These are phyloP conservation scores for Acer yangbiense DNA, from an alignment of 345 rosid species.

Conservation along the genomic window DNA sequence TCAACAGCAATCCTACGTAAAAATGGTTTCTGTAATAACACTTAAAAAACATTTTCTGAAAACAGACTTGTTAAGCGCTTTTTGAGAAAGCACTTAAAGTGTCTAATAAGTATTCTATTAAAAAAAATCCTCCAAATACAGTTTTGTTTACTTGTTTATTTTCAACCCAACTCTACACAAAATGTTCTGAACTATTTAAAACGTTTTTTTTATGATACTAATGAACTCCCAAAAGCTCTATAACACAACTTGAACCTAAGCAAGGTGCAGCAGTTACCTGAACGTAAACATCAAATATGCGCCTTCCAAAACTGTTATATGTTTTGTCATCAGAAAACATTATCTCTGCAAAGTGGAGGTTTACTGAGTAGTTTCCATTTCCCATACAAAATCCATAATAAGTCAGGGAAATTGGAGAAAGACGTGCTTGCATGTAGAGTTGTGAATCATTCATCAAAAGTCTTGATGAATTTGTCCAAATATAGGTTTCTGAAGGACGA, in stretches of 20 bases:
- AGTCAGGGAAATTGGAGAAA: conserved; percentile 50
- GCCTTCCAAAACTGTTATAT: conserved; percentile 53
- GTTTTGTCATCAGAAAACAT: conserved; percentile 41
- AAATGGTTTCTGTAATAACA: neutral
- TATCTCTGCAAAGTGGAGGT: conserved; percentile 82
- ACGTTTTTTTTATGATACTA: no score
- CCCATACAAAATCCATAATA: conserved; percentile 52
- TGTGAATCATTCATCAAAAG: conserved; percentile 20
- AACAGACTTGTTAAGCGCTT: neutral
- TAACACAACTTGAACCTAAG: neutral
- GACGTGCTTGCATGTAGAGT: conserved; percentile 43
- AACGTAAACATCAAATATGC: conserved; percentile 63
- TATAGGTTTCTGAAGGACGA: neutral
- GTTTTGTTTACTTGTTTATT: no score
- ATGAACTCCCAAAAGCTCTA: no score
- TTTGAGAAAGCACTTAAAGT: neutral
- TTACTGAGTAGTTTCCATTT: conserved; percentile 51
- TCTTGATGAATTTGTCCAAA: conserved; percentile 16
- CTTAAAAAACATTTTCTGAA: neutral
- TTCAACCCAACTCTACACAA: neutral
- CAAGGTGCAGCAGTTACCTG: conserved; percentile 44
- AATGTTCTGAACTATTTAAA: no score
- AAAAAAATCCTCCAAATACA: no score
- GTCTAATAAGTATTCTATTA: no score
- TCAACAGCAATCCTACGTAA: neutral